Evolutionary conservation across 75 land plant species (phyloP), one percentile per base, ranked within the genome.

Genomic region (Cupressus sempervirens): DNA sequence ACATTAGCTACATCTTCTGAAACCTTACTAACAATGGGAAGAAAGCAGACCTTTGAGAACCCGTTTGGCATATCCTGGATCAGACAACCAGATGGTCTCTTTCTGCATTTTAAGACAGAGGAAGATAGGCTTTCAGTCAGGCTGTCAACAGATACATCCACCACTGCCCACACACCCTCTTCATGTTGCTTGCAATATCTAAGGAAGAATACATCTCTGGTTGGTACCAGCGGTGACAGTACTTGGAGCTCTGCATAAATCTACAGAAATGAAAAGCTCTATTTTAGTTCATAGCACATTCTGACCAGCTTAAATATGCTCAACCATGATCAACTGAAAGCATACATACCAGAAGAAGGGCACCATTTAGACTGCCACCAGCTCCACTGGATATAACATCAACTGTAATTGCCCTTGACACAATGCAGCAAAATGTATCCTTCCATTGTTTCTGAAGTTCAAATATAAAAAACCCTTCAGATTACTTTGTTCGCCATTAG

Each of bases 31-130:
- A 72, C 3, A 20, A 18, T 1, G 10, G 20, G 30, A 45, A 77
- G 43, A 23, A 79, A 79, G 7, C 12, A 79, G 15, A 91, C 92
- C 86, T 90, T 91, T 14, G 93, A 90, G 82, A 86, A 91, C 1
- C 90, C 90, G 86, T 88, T 90, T 7, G 87, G 88, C 88, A 91
- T 74, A 23, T 91, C 90, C 41, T 91, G 83, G 48, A 91, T 86
- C 48, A 90, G 52, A 40, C 86, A 91, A 7, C 93, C 93, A 14
- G 93, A 91, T 48, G 93, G 84, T 34, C 58, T 40, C 80, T 84
- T 70, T 26, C 87, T 73, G 82, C 85, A 86, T 30, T 76, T 86
- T 4, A 43, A 18, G 23, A 8, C 0, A 8, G 87, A 15, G 6
- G 87, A 52, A 35, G 82, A 36, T 16, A 75, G 23, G 53, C 83